Conservation (phyloP, 2,329 filamentous ascomycete genomes). For the Hypoxylon sp. region DNA sequence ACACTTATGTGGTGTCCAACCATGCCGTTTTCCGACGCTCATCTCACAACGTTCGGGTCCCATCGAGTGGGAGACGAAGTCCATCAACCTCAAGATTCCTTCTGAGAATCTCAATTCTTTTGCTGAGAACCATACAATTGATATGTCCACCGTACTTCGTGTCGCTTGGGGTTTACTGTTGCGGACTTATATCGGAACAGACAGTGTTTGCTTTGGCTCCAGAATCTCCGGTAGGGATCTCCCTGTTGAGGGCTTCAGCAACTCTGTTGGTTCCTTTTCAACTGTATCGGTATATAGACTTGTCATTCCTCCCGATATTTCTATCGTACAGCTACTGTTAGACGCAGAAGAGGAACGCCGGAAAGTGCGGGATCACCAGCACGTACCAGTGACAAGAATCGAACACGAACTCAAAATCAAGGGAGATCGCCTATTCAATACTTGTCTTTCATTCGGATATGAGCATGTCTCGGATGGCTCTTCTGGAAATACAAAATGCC, state of each 20-base stretch:
- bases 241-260: conserved; percentile 58
- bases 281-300: conserved; percentile 50
- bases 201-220: conserved; percentile 70
- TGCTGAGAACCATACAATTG: conserved; percentile 58
- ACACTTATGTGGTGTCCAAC: conserved; percentile 56
- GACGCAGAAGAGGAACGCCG: conserved; percentile 48
- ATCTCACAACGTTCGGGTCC: conserved; percentile 44
- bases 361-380: conserved; percentile 58
- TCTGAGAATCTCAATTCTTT: conserved; percentile 62
- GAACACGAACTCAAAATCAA: conserved; percentile 62
- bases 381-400: conserved; percentile 62
- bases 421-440: conserved; percentile 64
- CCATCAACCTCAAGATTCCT: conserved; percentile 60
- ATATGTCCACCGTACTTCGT: conserved; percentile 66
- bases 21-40: conserved; percentile 64
- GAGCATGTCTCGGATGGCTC: conserved; percentile 47
- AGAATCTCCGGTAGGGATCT: conserved; percentile 63
- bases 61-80: conserved; percentile 55
- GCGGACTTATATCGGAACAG: conserved; percentile 66
- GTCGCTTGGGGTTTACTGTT: conserved; percentile 73
- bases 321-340: conserved; percentile 49
- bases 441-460: conserved; percentile 64
- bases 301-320: conserved; percentile 38
- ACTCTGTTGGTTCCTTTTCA: conserved; percentile 64
- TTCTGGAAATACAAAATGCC: conserved; percentile 55